Conservation (phyloP, 2,329 filamentous ascomycete species). For the Stagonosporopsis cucurbitacearum region DNA sequence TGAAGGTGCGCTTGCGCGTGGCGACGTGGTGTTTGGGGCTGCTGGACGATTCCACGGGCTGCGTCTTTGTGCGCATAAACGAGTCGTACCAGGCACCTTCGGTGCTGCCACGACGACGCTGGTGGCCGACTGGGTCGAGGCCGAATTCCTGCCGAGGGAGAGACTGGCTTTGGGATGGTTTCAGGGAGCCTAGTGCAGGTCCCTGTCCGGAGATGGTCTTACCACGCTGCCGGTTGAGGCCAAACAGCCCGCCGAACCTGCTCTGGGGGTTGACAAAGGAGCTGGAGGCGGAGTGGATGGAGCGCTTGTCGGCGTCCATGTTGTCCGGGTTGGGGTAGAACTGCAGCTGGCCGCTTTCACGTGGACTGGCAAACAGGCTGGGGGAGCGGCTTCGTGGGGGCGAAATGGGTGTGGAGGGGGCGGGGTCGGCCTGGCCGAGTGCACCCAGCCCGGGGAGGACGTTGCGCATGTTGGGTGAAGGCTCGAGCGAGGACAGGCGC, state of each 20-base stretch:
- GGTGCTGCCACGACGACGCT: constrained; percentile 63
- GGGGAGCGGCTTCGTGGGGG: constrained; percentile 51
- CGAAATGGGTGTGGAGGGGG: constrained; percentile 51
- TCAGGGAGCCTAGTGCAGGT: constrained; percentile 71
- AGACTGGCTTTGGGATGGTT: constrained; percentile 76
- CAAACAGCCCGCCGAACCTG: constrained; percentile 65
- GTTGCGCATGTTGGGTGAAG: constrained; percentile 40
- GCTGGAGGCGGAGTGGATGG: constrained; percentile 56
- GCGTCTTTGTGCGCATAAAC: constrained; percentile 50
- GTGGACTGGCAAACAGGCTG: constrained; percentile 56
- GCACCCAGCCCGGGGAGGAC: constrained; percentile 53
- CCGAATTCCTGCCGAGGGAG: constrained; percentile 66
- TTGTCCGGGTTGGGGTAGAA: constrained; percentile 50
- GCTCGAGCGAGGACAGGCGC: constrained; percentile 32
- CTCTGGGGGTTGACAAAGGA: constrained; percentile 58
- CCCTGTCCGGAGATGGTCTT: constrained; percentile 68
- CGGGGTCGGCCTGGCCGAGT: constrained; percentile 45
- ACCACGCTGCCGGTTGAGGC: constrained; percentile 65
- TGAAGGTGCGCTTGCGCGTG: constrained; percentile 56
- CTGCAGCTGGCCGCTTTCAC: constrained; percentile 54
- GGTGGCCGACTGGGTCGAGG: constrained; percentile 54
- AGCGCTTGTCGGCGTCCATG: constrained; percentile 55
- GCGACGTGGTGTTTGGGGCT: constrained; percentile 47
- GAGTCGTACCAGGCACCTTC: constrained; percentile 64
- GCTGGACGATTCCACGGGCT: constrained; percentile 39